Base-by-base conservation (phyloP, 805 yeast species). In the Metschnikowia lachancei region DNA sequence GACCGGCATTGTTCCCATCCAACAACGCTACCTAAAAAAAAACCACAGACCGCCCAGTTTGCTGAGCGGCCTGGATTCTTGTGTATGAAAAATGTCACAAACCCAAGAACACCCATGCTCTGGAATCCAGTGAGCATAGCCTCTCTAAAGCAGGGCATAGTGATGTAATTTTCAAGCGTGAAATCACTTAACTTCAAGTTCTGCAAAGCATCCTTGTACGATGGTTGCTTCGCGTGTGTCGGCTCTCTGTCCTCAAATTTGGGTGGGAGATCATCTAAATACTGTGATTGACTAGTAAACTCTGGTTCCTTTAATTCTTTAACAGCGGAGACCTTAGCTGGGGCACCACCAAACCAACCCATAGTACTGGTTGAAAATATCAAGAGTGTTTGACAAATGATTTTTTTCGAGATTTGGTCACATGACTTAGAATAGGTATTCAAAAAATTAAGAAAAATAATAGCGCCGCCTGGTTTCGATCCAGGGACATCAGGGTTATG, bases 401-500 rank as follows among this genome's bases (percentile, higher is more conserved):
- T n/a, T 22, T 42, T n/a, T 31, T 18, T 7, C 4, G 36, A 7
- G 13, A 10, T 14, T n/a, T 30, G 36, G 28, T 50, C 47, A 41
- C 47, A 31, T 46, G 53, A 42, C 29, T 9, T 3, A n/a, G 8
- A 46, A 28, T 18, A 11, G 12, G 17, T 17, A 3, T 24, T 37
- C 22, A 3, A 16, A 14, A 8, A 7, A 13, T 5, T 20, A 45
- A 53, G 56, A 53, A 75, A 71, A 67, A 65, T 13, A 58, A 57
- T 32, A 85, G 94, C 94, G 88, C 85, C 85, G 88, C 88, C 79
- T 73, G 87, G 94, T 86, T 85, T 86, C 94, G 94, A 86, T 86
- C 95, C 90, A 74, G 80, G 90, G 95, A 85, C 92, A 83, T 86
- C 92, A 85, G 94, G 92, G 95, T 86, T 86, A 86, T 86, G 95